phyloP scores from a whole-genome alignment of 2,329 filamentous ascomycete genomes.

The Emmonsia crescens region DNA sequence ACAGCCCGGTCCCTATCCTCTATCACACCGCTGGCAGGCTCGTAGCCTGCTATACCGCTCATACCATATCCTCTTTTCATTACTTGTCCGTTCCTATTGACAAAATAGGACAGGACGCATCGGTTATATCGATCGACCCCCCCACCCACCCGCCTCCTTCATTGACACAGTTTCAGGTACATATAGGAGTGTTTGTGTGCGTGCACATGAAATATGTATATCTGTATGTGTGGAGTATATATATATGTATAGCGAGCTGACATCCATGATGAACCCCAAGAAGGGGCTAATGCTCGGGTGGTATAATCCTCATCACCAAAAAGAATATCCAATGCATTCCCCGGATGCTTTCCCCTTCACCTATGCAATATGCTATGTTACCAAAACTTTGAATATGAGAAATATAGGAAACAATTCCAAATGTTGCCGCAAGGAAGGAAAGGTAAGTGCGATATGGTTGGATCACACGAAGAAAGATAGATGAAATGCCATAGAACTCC shows the following conservation, averaged over 20 bases:
- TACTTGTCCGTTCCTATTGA: not conserved
- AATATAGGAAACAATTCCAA: not conserved
- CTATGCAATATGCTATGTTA: not conserved
- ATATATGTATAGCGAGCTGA: conserved; percentile 1
- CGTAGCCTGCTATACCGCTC: too few species aligned
- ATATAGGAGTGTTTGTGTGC: not conserved
- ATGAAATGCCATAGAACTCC: not conserved
- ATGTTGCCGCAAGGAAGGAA: not conserved
- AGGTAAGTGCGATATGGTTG: not conserved
- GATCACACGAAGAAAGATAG: not conserved
- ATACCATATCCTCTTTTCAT: not conserved
- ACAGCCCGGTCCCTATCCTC: too few species aligned
- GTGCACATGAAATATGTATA: not conserved
- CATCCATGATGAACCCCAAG: not conserved
- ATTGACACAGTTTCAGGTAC: not conserved
- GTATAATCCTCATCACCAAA: not conserved
- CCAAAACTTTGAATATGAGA: not conserved
- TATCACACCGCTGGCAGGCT: too few species aligned
- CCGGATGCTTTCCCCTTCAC: not conserved
- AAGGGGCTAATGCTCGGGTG: not conserved
- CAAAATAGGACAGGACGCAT: not conserved
- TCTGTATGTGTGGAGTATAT: not conserved
- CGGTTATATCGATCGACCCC: not conserved
- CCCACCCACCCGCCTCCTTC: too few species aligned
- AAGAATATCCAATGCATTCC: not conserved